phyloP scores from a whole-genome alignment of 2,329 filamentous ascomycete genomes.

The Sarocladium oryzae region DNA sequence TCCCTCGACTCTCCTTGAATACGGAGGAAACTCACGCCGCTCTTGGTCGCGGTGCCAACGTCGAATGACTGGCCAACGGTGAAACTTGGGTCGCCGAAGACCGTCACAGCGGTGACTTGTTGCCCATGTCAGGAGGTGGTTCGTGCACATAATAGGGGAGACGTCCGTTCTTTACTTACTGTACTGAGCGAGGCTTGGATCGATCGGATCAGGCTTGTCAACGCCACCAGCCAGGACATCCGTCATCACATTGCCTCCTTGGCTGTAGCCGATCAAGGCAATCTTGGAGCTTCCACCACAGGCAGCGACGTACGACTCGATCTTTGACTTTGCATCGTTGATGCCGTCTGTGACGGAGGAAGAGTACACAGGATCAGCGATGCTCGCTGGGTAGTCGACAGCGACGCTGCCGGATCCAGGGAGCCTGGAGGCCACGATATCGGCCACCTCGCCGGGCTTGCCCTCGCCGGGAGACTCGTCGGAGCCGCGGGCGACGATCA shows the following conservation, averaged over 20 bases:
- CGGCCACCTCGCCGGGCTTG: constrained; percentile 7
- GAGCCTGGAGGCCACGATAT: constrained; percentile 8
- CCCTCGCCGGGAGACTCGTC: constrained; percentile 11
- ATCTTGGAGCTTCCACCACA: constrained; percentile 11
- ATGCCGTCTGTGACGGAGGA: constrained; percentile 10
- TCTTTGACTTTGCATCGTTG: constrained; percentile 11
- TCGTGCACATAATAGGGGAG: too few relatives aligned
- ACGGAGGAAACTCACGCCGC: constrained; percentile 1
- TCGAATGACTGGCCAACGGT: constrained; percentile 11
- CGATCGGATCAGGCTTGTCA: constrained; percentile 12
- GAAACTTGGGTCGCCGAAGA: constrained; percentile 14
- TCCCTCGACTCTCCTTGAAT: too few relatives aligned
- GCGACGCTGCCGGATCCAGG: constrained; percentile 12
- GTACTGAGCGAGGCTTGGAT: constrained; percentile 7
- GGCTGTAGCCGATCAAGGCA: constrained; percentile 12
- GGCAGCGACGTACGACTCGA: constrained; percentile 11
- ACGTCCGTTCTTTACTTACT: constrained; percentile 8
- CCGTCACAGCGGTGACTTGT: constrained; percentile 12
- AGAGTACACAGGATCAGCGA: constrained; percentile 10
- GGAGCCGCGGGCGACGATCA: constrained; percentile 12
- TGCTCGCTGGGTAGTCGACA: constrained; percentile 12
- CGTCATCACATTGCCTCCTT: constrained; percentile 14
- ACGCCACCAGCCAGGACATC: constrained; percentile 11
- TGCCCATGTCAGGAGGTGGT: too few relatives aligned
- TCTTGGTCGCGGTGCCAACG: constrained; percentile 7